Evolutionary conservation across 83 land plant species (phyloP).

Genomic region (Thuja plicata): DNA sequence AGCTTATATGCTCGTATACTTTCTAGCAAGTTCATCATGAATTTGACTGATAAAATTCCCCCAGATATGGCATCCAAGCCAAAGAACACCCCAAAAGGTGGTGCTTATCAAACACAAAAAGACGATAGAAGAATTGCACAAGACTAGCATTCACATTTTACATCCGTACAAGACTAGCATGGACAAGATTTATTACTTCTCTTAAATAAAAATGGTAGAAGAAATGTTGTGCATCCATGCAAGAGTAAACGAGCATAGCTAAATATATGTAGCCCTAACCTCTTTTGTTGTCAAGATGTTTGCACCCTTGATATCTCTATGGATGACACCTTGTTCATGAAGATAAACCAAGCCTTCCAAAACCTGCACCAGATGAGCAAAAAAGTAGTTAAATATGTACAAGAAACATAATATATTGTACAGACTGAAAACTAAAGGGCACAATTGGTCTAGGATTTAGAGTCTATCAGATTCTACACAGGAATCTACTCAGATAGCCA

Average conservation of each 20-base stretch:
- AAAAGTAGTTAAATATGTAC: background rate
- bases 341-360: conserved; percentile 94
- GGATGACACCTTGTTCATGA: conserved; percentile 98
- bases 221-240: too few species aligned
- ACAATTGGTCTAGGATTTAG: background rate
- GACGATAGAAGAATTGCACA: background rate
- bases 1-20: background rate
- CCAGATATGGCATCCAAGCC: too few species aligned
- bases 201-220: too few species aligned
- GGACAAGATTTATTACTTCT: too few species aligned
- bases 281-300: conserved; percentile 97
- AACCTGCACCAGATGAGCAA: conserved; percentile 44
- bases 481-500: background rate
- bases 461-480: background rate
- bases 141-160: background rate
- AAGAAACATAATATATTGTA: background rate
- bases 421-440: background rate
- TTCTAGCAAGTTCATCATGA: background rate
- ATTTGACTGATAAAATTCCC: too few species aligned
- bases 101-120: too few species aligned
- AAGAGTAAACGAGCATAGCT: background rate
- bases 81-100: too few species aligned
- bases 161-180: background rate
- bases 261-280: conserved; percentile 34
- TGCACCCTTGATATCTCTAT: conserved; percentile 98